Base-by-base conservation (phyloP, 1,284 basidiomycete genomes). In the Naganishia sp. region DNA sequence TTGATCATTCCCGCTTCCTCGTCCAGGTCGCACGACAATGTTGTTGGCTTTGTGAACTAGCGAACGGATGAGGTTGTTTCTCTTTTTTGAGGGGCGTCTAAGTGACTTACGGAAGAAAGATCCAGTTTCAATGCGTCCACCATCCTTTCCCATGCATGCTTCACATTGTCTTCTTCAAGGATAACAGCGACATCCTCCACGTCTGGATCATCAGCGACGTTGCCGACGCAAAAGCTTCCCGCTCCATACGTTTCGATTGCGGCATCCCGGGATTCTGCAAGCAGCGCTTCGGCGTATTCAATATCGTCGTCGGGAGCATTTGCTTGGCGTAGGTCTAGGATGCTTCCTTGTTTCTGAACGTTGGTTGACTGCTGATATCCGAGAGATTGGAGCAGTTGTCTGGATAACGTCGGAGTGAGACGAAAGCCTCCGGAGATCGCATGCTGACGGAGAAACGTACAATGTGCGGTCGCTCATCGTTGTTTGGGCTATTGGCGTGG, bases 141-240 rank as follows among this genome's bases (percentile, higher is more conserved):
- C 47, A 61, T 7, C 47, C 9, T 18, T 15, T 47, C 23, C 58
- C 58, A 61, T 10, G 35, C 35, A 21, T 42, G 21, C 18, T 3
- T 23, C 6, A n/a, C 32, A 15, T 28, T 47, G 4, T 6, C 35
- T 6, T 28, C 18, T 2, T 28, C 57, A 6, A 61, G 4, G 10
- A 61, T 17, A 6, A 61, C 35, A 18, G 31, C 58, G 2, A 61
- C 35, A 31, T 61, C 58, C 49, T 61, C 58, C 3, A 61, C 49
- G 21, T 61, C 58, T 17, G 58, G 47, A 42, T 61, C 58, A 51
- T 61, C 58, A 13, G 42, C 45, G 47, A 51, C 23, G 45, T 61
- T 61, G 0, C 58, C 58, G 9, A 61, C 58, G 39, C 47, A 51
- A 18, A 61, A 61, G 41, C 58, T 61, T 21, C n/a, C 58, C 10